Evolutionary conservation across 495 filamentous ascomycete species (phyloP).

Genomic region (Chaetomidium leptoderma): DNA sequence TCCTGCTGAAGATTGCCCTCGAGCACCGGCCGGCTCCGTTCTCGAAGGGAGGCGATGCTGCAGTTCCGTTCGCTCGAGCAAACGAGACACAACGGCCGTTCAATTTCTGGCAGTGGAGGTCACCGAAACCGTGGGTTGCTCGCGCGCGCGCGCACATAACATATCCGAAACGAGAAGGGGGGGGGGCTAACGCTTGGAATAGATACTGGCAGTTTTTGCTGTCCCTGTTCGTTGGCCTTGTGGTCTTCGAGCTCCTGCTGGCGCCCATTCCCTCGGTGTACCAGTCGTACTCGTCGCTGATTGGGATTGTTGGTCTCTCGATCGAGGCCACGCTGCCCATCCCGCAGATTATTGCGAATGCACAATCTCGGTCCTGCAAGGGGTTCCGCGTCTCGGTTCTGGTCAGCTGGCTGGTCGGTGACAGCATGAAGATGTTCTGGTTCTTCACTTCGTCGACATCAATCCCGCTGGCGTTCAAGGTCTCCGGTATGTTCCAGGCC

Average conservation of each 20-base stretch:
- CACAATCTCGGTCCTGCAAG: conserved; percentile 71
- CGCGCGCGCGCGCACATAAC: background rate
- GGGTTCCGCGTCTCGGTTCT: conserved; percentile 87
- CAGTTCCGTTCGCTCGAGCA: conserved; percentile 52
- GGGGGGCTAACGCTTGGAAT: conserved; percentile 13
- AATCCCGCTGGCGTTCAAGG: conserved; percentile 84
- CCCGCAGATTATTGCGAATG: conserved; percentile 82
- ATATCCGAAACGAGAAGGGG: background rate
- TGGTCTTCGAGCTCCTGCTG: conserved; percentile 67
- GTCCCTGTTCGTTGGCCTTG: conserved; percentile 62
- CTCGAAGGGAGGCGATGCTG: conserved; percentile 52
- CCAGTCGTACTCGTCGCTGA: conserved; percentile 59
- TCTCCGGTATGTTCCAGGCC: conserved; percentile 90
- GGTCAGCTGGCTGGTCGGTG: conserved; percentile 82
- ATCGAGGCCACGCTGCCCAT: conserved; percentile 87
- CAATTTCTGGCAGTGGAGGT: conserved; percentile 92
- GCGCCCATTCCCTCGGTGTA: conserved; percentile 57
- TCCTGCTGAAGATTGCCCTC: conserved; percentile 85
- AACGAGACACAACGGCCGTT: conserved; percentile 61
- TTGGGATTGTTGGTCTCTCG: conserved; percentile 80
- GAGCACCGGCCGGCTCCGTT: conserved; percentile 70
- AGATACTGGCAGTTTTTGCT: conserved; percentile 87
- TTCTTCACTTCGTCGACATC: conserved; percentile 71
- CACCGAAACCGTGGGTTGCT: conserved; percentile 63
- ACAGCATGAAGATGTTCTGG: conserved; percentile 93